phyloP scores from a whole-genome alignment of 208 protist species.

The Angomonas ambiguus region DNA sequence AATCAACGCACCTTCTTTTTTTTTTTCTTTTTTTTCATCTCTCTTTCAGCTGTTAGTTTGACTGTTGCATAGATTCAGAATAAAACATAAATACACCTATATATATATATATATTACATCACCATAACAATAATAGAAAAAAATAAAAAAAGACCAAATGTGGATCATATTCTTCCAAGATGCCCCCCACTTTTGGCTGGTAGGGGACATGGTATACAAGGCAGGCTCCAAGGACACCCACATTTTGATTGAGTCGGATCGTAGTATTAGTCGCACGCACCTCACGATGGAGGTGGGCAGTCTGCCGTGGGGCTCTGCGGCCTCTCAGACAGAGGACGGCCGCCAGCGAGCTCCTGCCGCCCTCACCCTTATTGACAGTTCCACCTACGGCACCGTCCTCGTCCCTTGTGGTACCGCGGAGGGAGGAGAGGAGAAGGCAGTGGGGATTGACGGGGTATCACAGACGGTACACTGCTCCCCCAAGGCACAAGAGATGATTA shows the following conservation, averaged over 20 bases:
- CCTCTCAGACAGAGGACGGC: background rate
- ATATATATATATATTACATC: slow-evolving; percentile 1
- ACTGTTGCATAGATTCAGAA: background rate
- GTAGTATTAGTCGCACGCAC: slow-evolving; percentile 77
- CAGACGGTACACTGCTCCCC: background rate
- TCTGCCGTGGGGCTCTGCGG: background rate
- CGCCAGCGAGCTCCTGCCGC: slow-evolving; percentile 18
- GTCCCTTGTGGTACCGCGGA: slow-evolving; percentile 14
- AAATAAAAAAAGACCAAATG: slow-evolving; percentile 26
- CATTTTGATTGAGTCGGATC: slow-evolving; percentile 57
- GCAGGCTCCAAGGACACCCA: slow-evolving; percentile 64
- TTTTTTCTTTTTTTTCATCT: background rate
- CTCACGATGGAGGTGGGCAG: slow-evolving; percentile 44
- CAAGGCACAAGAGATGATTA: background rate
- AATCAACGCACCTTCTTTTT: background rate
- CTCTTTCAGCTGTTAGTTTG: background rate
- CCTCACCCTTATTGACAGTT: slow-evolving; percentile 62
- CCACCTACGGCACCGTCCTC: slow-evolving; percentile 62
- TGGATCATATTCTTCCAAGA: slow-evolving; percentile 77
- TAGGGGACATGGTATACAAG: slow-evolving; percentile 46
- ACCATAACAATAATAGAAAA: background rate
- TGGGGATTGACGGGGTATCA: background rate
- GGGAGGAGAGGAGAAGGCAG: background rate
- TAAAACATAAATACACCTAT: background rate
- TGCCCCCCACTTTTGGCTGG: slow-evolving; percentile 53